Conservation (phyloP, 2,329 filamentous ascomycete genomes). For the Colletotrichum echinochloae region DNA sequence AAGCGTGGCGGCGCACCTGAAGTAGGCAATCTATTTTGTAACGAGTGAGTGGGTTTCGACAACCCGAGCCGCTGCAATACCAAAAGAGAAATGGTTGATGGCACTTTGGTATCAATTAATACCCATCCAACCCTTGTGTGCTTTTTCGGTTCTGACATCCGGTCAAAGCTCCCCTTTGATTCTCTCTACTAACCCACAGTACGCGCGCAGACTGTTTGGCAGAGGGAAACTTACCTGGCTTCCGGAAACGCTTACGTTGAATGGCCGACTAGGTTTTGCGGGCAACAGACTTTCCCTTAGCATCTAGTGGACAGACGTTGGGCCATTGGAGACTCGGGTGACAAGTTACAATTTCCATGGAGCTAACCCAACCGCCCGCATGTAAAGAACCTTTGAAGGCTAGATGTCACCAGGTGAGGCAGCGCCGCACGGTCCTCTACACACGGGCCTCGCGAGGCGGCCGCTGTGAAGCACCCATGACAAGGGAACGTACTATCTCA, state of each 20-base stretch:
- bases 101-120: not conserved
- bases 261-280: not conserved
- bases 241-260: not conserved
- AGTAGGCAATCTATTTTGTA: not conserved
- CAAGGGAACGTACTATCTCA: too few species aligned
- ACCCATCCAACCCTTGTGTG: not conserved
- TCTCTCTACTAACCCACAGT: not conserved
- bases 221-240: not conserved
- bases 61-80: not conserved
- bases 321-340: not conserved
- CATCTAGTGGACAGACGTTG: not conserved
- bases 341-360: not conserved
- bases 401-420: not conserved
- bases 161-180: not conserved
- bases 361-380: not conserved
- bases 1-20: not conserved
- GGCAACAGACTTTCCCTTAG: not conserved
- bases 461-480: conserved; percentile 1
- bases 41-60: not conserved
- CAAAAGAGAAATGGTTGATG: not conserved
- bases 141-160: not conserved
- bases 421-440: not conserved
- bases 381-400: not conserved
- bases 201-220: not conserved
- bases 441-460: conserved; percentile 15